A percentile compares a stretch with the other conserved stretches of the same genome.
These are phyloP conservation scores for Colletotrichum falcatum DNA, from an alignment of 2,329 filamentous ascomycete genomes.

Conservation along the genomic window DNA sequence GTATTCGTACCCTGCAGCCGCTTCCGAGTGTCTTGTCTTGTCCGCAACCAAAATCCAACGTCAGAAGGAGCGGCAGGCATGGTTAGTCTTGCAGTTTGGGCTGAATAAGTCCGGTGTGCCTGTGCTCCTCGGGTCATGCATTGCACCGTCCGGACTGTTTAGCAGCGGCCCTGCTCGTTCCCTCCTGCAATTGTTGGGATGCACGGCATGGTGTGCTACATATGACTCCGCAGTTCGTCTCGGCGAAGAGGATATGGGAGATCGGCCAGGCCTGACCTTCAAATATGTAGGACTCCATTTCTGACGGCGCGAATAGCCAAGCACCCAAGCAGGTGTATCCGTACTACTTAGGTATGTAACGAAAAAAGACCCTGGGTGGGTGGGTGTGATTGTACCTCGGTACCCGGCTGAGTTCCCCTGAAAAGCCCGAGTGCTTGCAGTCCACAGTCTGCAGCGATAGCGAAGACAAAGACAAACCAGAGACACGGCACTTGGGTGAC, in stretches of 20 bases:
- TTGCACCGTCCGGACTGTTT: background rate
- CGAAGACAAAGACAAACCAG: background rate
- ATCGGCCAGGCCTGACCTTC: slow-evolving; percentile 21
- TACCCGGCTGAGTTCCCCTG: slow-evolving; percentile 5
- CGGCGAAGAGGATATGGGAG: slow-evolving; percentile 18
- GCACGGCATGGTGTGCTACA: background rate
- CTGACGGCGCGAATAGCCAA: slow-evolving; percentile 8
- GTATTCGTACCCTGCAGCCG: slow-evolving; percentile 24
- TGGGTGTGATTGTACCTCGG: background rate
- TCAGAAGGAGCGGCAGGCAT: slow-evolving; percentile 5
- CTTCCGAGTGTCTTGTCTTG: slow-evolving; percentile 6
- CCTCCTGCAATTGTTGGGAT: background rate
- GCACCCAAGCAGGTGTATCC: too few species aligned
- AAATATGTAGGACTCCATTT: slow-evolving; percentile 6
- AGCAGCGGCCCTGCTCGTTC: background rate
- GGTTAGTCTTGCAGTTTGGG: background rate
- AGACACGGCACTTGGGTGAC: background rate
- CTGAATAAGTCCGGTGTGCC: slow-evolving; percentile 2
- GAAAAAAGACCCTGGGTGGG: slow-evolving; percentile 23
- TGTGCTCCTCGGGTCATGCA: slow-evolving; percentile 14
- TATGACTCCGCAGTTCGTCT: background rate
- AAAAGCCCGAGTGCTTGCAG: background rate
- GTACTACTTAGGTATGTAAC: too few species aligned
- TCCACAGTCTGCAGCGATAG: slow-evolving; percentile 20
- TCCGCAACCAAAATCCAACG: slow-evolving; percentile 25